Evolutionary conservation across 2,329 filamentous ascomycete genomes (phyloP).

Genomic region (Monosporascus sp.): DNA sequence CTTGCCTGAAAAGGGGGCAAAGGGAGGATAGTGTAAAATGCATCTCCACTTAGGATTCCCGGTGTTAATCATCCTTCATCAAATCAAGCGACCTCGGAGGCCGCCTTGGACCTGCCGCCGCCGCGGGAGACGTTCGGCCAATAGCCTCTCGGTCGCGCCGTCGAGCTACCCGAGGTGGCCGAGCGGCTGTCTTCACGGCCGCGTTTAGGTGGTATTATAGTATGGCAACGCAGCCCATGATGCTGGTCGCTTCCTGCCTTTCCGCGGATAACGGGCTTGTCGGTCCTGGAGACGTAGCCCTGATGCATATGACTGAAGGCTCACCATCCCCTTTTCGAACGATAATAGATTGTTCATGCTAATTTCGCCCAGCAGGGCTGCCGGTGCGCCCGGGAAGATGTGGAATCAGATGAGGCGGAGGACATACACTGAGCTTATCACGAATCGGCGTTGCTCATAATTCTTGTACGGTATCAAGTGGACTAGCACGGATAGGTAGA

Average conservation of each 20-base stretch:
- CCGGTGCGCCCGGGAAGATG: neutral
- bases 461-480: conserved; percentile 16
- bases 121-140: conserved; percentile 6
- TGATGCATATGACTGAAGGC: neutral
- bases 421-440: conserved; percentile 24
- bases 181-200: conserved; percentile 19
- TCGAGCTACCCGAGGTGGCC: conserved; percentile 19
- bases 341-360: conserved; percentile 24
- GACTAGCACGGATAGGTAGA: conserved; percentile 12
- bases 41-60: conserved; percentile 23
- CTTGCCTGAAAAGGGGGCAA: neutral
- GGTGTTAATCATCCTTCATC: conserved; percentile 18
- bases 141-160: conserved; percentile 10
- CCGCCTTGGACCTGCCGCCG: conserved; percentile 10
- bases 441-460: conserved; percentile 17
- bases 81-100: conserved; percentile 13
- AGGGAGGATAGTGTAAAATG: neutral
- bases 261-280: conserved; percentile 5
- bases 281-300: too few species aligned
- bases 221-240: conserved; percentile 23
- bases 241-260: conserved; percentile 19
- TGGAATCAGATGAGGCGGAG: neutral
- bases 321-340: conserved; percentile 23
- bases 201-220: conserved; percentile 20
- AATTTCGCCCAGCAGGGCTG: neutral